Percentiles rank a stretch among this genome's conserved stretches.
These are phyloP conservation scores for Trifolium fragiferum DNA, from an alignment of 306 rosid species.

Conservation along the genomic window DNA sequence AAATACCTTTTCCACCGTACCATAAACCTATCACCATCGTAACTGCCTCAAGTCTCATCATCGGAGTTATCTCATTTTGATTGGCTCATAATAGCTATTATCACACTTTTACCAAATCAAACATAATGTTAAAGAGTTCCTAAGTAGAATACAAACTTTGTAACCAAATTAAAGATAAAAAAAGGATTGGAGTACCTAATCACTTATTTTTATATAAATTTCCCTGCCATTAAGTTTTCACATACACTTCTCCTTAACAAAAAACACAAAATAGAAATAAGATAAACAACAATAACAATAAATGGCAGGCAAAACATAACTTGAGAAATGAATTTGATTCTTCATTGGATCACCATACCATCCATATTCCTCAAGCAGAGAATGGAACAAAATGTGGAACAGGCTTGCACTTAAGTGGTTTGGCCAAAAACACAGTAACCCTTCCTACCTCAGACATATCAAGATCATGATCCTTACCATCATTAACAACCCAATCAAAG, in stretches of 20 bases:
- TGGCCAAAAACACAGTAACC: constrained; percentile 42
- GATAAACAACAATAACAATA: not conserved
- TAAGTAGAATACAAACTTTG: not conserved
- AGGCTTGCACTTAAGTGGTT: constrained; percentile 45
- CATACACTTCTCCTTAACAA: constrained; percentile 1
- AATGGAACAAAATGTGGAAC: constrained; percentile 42
- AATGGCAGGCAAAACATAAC: not conserved
- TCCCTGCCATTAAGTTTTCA: constrained; percentile 1
- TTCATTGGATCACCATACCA: not conserved
- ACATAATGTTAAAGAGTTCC: too few relatives aligned
- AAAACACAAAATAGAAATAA: not conserved
- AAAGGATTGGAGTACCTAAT: not conserved
- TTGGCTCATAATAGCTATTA: too few relatives aligned
- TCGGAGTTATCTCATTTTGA: too few relatives aligned
- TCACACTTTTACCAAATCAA: too few relatives aligned
- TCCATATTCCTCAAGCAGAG: constrained; percentile 13
- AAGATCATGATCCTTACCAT: constrained; percentile 29
- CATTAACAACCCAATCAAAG: constrained; percentile 53
- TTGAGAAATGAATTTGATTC: not conserved
- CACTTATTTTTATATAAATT: constrained; percentile 20
- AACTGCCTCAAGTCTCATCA: too few relatives aligned
- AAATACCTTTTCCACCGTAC: too few relatives aligned
- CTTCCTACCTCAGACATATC: constrained; percentile 40
- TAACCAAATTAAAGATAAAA: not conserved
- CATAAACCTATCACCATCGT: too few relatives aligned